Base-by-base conservation (phyloP, 2,329 filamentous ascomycete genomes). In the Penicillium sp. region DNA sequence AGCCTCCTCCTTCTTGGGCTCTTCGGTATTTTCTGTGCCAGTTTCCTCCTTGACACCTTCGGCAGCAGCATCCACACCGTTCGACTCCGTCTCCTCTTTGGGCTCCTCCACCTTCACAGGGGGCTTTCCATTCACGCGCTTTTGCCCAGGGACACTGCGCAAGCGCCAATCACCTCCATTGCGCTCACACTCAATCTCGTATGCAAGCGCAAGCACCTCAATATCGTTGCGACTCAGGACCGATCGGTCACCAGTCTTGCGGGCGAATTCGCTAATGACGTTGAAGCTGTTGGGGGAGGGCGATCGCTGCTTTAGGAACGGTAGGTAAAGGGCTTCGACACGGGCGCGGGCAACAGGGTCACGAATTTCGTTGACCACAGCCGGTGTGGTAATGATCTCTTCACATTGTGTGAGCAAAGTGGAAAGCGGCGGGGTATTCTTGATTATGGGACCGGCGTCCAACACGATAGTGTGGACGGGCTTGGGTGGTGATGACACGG, bases 371-470 rank as follows among this genome's bases (percentile, higher is more conserved):
- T 82, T 78, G 24, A 97, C 76, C 46, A 98, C 89, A 6, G 86
- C 84, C 0, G 90, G 89, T 0, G 91, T 86, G 1, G 89, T 96
- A 61, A 89, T 81, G 34, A 96, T 77, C 49, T 78, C 74, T 61
- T 93, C 84, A 39, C 89, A 84, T 65, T 88, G 83, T 29, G 80
- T 78, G 42, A 95, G 75, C 9, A 98, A 81, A 0, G 86, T 88
- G 37, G 88, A 94, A 20, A 93, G 81, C 9, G 87, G 76, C 10
- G 91, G 89, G 55, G 93, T 85, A 71, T 96, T 96, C 66, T 91
- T 91, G 68, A 98, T 90, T 50, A 98, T 82, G 6, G 91, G 89
- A 22, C 90, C 91, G 3, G 93, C 86, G 65, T 98, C 93, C 56
- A 98, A 78, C 23, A 97, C 79, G 42, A 97, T 81, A 44, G 85